Evolutionary conservation across 2,329 filamentous ascomycete species (phyloP).

Genomic region (Teratosphaeria nubilosa): DNA sequence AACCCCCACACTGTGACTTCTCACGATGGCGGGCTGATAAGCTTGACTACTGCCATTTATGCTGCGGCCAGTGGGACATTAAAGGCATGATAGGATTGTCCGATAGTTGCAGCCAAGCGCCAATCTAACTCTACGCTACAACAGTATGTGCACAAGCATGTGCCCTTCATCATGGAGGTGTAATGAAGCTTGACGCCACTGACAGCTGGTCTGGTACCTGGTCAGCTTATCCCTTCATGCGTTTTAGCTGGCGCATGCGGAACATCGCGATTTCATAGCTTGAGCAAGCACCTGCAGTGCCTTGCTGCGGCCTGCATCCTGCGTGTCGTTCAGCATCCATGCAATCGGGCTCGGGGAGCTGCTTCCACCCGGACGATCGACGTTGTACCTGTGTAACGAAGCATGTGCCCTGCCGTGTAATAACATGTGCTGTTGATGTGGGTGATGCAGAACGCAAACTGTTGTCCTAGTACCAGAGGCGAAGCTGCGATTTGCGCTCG

Average conservation of each 20-base stretch:
- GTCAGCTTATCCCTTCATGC: too few species aligned
- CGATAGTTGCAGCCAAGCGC: background rate
- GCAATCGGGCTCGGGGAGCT: conserved; percentile 13
- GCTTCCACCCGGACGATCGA: conserved; percentile 10
- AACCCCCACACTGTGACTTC: background rate
- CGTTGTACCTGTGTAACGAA: background rate
- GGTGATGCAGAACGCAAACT: background rate
- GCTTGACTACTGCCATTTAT: background rate
- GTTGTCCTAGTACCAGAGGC: background rate
- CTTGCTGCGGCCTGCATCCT: conserved; percentile 4
- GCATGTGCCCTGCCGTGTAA: background rate
- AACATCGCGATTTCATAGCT: background rate
- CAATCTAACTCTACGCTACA: background rate
- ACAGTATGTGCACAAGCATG: background rate
- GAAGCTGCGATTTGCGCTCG: background rate
- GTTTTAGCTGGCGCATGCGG: background rate
- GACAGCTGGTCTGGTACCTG: background rate
- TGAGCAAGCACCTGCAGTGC: background rate
- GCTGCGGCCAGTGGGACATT: background rate
- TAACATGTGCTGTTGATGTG: background rate
- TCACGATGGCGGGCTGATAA: background rate
- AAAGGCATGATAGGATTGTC: background rate
- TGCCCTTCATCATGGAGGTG: background rate
- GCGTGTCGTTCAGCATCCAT: conserved; percentile 9
- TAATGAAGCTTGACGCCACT: background rate